Percentiles rank a stretch among this genome's conserved stretches.
Conservation (phyloP, 2,329 filamentous ascomycete genomes). For the Pyrenochaeta sp. region DNA sequence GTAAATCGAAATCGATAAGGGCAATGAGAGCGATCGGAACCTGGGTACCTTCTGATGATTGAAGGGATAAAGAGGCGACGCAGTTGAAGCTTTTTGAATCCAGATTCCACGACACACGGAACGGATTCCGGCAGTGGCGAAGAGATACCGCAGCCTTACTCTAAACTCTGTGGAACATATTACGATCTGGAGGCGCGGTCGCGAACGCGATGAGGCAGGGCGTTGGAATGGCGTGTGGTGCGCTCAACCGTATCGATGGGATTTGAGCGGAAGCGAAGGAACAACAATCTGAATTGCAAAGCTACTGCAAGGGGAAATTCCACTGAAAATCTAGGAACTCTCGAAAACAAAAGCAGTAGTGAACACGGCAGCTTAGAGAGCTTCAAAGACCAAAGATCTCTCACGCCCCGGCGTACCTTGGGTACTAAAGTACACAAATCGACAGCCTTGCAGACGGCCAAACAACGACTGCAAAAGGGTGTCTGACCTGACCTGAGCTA, state of each 20-base stretch:
- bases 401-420: constrained; percentile 18
- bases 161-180: constrained; percentile 45
- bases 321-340: constrained; percentile 17
- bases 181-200: constrained; percentile 37
- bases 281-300: constrained; percentile 36
- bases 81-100: constrained; percentile 41
- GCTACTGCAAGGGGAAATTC: constrained; percentile 40
- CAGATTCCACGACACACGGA: constrained; percentile 26
- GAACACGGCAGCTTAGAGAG: constrained; percentile 20
- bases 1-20: neutral
- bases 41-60: constrained; percentile 7
- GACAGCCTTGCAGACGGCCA: constrained; percentile 36
- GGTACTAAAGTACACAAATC: constrained; percentile 24
- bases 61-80: constrained; percentile 29
- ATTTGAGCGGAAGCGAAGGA: constrained; percentile 28
- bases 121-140: constrained; percentile 34
- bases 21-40: neutral
- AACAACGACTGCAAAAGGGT: constrained; percentile 26
- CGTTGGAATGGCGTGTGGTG: constrained; percentile 44
- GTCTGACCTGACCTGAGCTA: constrained; percentile 29
- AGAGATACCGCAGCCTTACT: constrained; percentile 29
- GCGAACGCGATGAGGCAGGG: constrained; percentile 46
- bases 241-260: constrained; percentile 33
- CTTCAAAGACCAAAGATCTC: constrained; percentile 26
- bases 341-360: constrained; percentile 17